These are phyloP conservation scores for Epipyxis sp. DNA, from an alignment of 108 stramenopile species.

Conservation along the genomic window DNA sequence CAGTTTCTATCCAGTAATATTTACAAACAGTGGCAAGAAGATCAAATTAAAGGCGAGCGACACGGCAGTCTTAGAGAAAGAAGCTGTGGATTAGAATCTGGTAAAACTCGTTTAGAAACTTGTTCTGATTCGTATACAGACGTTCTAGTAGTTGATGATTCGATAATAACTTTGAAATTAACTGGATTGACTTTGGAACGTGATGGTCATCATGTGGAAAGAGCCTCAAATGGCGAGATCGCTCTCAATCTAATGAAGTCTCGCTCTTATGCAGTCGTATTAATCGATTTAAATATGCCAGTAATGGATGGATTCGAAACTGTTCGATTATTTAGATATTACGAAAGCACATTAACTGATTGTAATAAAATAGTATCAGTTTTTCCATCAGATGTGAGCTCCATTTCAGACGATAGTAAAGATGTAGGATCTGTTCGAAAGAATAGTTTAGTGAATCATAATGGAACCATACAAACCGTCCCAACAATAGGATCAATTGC, in stretches of 20 bases:
- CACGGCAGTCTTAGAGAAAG: background rate
- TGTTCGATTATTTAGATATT: conserved; percentile 12
- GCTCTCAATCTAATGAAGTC: conserved; percentile 59
- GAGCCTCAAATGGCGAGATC: conserved; percentile 68
- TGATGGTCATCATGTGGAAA: conserved; percentile 59
- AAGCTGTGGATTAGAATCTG: background rate
- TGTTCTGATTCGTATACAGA: background rate
- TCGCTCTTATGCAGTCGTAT: conserved; percentile 59
- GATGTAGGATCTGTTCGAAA: background rate
- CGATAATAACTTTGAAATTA: conserved; percentile 62
- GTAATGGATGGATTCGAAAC: conserved; percentile 72
- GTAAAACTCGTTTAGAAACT: background rate
- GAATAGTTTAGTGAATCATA: background rate
- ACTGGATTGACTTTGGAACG: conserved; percentile 57
- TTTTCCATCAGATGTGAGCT: background rate
- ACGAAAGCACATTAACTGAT: background rate
- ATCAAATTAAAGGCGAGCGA: background rate
- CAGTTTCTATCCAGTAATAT: background rate
- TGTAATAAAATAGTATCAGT: too few relatives aligned
- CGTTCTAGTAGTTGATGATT: conserved; percentile 35
- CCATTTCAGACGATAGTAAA: background rate
- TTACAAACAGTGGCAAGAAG: conserved; percentile 7
- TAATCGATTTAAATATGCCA: conserved; percentile 77
- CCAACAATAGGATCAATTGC: too few relatives aligned
- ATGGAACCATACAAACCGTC: background rate